These are phyloP conservation scores for Alloteropsis angusta DNA, from an alignment of 202 grass and related monocot species.

Conservation along the genomic window DNA sequence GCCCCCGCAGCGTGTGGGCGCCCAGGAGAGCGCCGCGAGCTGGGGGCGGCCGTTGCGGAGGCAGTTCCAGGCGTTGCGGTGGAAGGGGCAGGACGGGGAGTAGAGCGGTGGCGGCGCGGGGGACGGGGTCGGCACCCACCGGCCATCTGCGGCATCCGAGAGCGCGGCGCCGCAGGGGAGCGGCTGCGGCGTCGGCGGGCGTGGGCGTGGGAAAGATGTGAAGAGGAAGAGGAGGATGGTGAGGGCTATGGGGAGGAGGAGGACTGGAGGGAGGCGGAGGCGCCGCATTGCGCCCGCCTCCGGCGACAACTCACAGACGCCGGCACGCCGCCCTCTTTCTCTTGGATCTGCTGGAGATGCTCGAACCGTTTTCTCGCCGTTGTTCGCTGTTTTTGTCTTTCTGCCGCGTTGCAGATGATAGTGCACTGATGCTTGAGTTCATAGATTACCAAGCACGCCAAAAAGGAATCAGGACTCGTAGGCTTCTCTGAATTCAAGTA, in stretches of 20 bases:
- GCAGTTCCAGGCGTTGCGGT: conserved; percentile 95
- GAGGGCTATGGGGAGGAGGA: conserved; percentile 33
- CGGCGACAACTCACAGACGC: conserved; percentile 8
- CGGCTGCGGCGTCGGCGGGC: neutral
- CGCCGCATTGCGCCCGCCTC: conserved; percentile 24
- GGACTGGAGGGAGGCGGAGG: conserved; percentile 22
- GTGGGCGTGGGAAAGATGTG: neutral
- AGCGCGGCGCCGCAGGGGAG: conserved; percentile 47
- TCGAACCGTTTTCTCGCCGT: neutral
- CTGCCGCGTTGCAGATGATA: neutral
- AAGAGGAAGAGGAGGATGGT: conserved; percentile 28
- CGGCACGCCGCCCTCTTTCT: neutral
- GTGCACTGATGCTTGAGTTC: neutral
- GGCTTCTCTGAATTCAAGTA: neutral
- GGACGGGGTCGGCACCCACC: conserved; percentile 32
- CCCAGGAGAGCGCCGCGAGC: conserved; percentile 61
- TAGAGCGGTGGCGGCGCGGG: conserved; percentile 36
- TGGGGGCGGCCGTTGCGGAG: conserved; percentile 46
- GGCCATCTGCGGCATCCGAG: conserved; percentile 48
- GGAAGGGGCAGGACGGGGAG: conserved; percentile 56
- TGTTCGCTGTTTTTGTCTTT: neutral
- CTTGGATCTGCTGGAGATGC: too few relatives aligned
- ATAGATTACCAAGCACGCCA: neutral
- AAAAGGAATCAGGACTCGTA: neutral
- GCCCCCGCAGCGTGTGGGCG: conserved; percentile 67